Evolutionary conservation across 208 protist genomes (phyloP).

Genomic region (Trypanosoma lewisi): DNA sequence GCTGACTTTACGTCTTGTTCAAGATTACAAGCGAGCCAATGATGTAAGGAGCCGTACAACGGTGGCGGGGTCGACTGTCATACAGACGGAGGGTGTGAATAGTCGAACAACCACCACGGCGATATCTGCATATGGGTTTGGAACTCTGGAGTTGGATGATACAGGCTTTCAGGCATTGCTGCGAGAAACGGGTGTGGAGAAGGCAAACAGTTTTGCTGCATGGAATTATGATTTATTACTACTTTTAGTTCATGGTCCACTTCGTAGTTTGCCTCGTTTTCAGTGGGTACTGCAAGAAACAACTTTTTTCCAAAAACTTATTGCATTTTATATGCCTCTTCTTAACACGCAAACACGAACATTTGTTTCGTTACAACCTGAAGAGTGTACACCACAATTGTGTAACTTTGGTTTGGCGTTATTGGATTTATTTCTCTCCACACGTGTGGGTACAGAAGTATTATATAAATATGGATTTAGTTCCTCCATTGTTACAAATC

Average conservation of each 20-base stretch:
- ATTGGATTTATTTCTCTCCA: constrained; percentile 75
- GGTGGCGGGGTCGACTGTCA: constrained; percentile 8
- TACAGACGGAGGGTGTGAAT: constrained; percentile 1
- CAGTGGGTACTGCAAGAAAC: constrained; percentile 35
- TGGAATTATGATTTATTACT: constrained; percentile 82
- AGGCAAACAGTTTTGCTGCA: constrained; percentile 20
- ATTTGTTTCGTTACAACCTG: constrained; percentile 47
- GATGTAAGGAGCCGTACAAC: constrained; percentile 1
- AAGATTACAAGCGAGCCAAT: constrained; percentile 31
- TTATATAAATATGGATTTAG: constrained; percentile 57
- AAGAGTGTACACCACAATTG: constrained; percentile 48
- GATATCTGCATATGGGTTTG: constrained; percentile 23
- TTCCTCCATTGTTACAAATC: constrained; percentile 38
- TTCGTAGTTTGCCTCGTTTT: constrained; percentile 53
- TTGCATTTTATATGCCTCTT: constrained; percentile 72
- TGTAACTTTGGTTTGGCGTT: constrained; percentile 70
- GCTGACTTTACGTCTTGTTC: constrained; percentile 59
- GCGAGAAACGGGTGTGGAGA: constrained; percentile 55
- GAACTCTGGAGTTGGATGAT: constrained; percentile 59
- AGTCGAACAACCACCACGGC: constrained; percentile 3
- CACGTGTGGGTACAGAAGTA: constrained; percentile 56
- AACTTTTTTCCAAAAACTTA: constrained; percentile 51
- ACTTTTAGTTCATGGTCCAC: constrained; percentile 72
- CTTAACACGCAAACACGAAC: constrained; percentile 27
- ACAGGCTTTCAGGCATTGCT: constrained; percentile 49